phyloP scores from a whole-genome alignment of 768 basidiomycete species.

The Filobasidium floriforme region DNA sequence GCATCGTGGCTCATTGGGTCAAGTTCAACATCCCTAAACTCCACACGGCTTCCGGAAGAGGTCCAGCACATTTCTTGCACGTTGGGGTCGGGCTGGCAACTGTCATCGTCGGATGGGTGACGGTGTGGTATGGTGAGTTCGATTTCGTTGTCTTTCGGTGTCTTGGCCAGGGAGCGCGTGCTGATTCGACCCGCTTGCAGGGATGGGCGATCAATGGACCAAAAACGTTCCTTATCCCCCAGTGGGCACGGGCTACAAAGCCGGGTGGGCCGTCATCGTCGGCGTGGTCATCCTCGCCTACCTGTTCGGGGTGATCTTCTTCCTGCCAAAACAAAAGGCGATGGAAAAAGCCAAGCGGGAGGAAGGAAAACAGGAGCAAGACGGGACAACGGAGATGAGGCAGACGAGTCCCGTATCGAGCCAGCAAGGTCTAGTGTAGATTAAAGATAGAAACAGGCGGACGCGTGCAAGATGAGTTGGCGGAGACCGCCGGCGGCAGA shows the following conservation, averaged over 20 bases:
- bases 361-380: not conserved
- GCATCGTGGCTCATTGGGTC: constrained; percentile 54
- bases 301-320: not conserved
- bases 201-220: not conserved
- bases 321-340: not conserved
- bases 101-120: constrained; percentile 48
- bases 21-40: constrained; percentile 37
- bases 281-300: constrained; percentile 18
- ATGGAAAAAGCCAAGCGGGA: not conserved
- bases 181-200: not conserved
- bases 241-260: constrained; percentile 38
- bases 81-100: constrained; percentile 54
- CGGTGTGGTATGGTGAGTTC: constrained; percentile 38
- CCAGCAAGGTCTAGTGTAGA: too few species aligned
- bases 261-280: constrained; percentile 31
- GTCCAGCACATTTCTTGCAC: constrained; percentile 52
- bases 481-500: too few species aligned
- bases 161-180: constrained; percentile 45
- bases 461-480: too few species aligned
- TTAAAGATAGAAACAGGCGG: too few species aligned
- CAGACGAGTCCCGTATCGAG: not conserved
- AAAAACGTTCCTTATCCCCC: not conserved
- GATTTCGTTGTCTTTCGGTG: too few species aligned
- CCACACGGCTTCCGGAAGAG: constrained; percentile 49
- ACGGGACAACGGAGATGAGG: not conserved